Evolutionary conservation across 1,139 yeast genomes (phyloP), one percentile per base, ranked within the genome.

Genomic region (Candida mesenterica): DNA sequence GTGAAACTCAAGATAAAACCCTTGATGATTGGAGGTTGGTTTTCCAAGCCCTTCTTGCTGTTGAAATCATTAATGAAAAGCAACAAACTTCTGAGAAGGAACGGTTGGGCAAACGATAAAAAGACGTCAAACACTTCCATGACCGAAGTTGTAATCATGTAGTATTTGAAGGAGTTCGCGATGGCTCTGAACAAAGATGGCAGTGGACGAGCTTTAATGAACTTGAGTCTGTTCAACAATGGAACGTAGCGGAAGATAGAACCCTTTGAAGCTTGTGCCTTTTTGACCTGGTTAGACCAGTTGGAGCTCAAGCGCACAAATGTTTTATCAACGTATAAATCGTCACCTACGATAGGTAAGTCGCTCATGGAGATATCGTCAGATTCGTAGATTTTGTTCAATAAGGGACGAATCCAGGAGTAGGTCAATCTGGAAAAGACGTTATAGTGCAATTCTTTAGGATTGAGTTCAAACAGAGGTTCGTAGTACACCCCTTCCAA

Each of bases 351-450:
- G 6, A 31, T 28, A 14, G 62, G 60, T 28, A 59, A 43, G 23
- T 61, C 62, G 0, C 51, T 40, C 5, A 48, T 38, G 15, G 42
- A 43, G n/a, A 58, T 55, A 15, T 50, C 48, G 20, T 51, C 53
- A 7, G 56, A 48, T 4, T 41, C 33, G 40, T 57, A 50, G 25
- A 60, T 57, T 14, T 46, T 39, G n/a, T 46, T 35, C 29, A 62
- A 55, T 26, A 57, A 44, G 1, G 63, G 61, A 27, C 55, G 53
- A 31, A 59, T 46, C 54, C 57, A 62, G 15, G 44, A 38, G 37
- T 56, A 61, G 6, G 65, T 51, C 28, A 59, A 35, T 16, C 40
- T 34, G 4, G 57, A 47, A 33, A 58, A 50, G 31, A 33, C 15
- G 24, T 39, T 30, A 30, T 15, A 29, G 15, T 27, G 37, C 24